Base-by-base conservation (phyloP, 306 rosid species). In the Lablab purpureus region DNA sequence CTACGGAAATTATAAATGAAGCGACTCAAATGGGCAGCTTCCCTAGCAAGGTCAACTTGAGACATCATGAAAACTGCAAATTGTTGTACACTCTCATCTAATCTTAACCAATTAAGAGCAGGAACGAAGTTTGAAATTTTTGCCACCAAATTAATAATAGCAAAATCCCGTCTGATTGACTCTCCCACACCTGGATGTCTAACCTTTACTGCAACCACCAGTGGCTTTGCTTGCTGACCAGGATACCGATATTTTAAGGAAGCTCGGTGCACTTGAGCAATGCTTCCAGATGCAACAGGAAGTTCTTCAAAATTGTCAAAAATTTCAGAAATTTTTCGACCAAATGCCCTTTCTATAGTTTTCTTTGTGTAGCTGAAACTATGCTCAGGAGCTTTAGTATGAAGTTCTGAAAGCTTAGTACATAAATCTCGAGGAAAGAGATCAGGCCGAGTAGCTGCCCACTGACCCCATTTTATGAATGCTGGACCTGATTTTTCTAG, bases 401-500 rank as follows among this genome's bases (percentile, higher is more conserved):
- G 99, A 88, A 95, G 98, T 75, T 91, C 95, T 5, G 97, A 27
- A 82, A 95, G 97, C 82, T 93, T 77, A 59, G 68, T 79, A 82
- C 99, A 95, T 59, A 95, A 85, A 85, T 95, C 99, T 80, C 95
- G 87, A 17, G 99, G 98, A 80, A 95, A 95, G 72, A 95, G 98
- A 90, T 95, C 99, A 67, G 99, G 99, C 36, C 99, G 81, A 36
- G 99, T 93, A 73, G 99, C 99, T 69, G 99, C 99, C 99, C 99
- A 95, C 79, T 95, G 99, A 78, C 99, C 99, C 99, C 99, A 95
- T 85, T 95, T 95, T 76, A 95, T 95, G 83, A 95, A 95, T 25
- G 99, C 98, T 6, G 98, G 99, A 55, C 99, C 99, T 59, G 98
- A 96, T 66, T 74, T 87, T 78, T 95, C 99, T 63, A 95, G 82